Conservation (phyloP, 2,329 filamentous ascomycete genomes). For the Exophiala sp. region DNA sequence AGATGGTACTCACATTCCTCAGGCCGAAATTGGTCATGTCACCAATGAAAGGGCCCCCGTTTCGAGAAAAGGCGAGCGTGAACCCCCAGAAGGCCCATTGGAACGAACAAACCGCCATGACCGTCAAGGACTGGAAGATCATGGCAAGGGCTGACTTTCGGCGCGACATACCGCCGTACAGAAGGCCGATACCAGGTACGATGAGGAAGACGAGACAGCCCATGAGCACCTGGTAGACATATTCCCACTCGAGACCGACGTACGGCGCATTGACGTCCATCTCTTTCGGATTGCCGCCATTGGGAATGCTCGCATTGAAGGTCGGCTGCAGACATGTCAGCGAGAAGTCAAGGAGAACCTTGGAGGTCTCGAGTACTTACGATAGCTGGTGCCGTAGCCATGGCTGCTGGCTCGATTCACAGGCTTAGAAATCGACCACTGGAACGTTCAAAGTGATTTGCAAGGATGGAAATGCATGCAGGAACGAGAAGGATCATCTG, state of each 20-base stretch:
- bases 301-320: constrained; percentile 40
- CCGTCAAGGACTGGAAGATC: constrained; percentile 57
- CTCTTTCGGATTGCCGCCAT: constrained; percentile 49
- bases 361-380: constrained; percentile 4
- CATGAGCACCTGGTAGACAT: constrained; percentile 55
- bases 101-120: constrained; percentile 46
- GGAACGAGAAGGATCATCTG: not conserved
- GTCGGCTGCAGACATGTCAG: constrained; percentile 11
- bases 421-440: not conserved
- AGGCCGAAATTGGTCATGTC: constrained; percentile 57
- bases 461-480: constrained; percentile 1
- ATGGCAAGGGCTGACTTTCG: constrained; percentile 58
- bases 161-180: constrained; percentile 59
- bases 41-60: constrained; percentile 58
- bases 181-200: constrained; percentile 59
- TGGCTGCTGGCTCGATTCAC: constrained; percentile 2
- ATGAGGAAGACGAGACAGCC: constrained; percentile 60
- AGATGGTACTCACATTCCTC: constrained; percentile 55
- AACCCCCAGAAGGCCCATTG: constrained; percentile 62
- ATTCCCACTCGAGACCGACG: constrained; percentile 54
- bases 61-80: constrained; percentile 55
- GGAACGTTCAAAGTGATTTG: not conserved
- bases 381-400: constrained; percentile 12
- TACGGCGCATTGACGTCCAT: constrained; percentile 56
- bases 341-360: not conserved